Evolutionary conservation across 2,329 filamentous ascomycete genomes (phyloP), one percentile per base, ranked within the genome.

Genomic region (Cladosporium colombiae): DNA sequence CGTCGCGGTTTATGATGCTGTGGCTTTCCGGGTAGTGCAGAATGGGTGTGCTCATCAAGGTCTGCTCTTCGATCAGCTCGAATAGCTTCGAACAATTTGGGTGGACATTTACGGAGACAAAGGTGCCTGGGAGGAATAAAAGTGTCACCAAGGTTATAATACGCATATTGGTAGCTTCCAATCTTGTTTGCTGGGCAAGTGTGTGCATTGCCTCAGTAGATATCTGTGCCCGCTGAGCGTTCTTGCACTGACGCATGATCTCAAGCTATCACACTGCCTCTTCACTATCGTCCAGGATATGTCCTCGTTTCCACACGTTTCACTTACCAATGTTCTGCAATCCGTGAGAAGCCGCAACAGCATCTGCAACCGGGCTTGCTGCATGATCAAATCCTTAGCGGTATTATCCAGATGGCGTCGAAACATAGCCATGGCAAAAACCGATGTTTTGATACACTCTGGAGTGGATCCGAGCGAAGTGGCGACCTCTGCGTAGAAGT

Each of bases 51-150:
- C 77, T 79, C 77, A 81, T 79, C 50, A 81, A 73, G 5, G 78
- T 81, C 78, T 80, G 55, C 16, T 6, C 10, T 6, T 8, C 7
- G 21, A 16, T 63, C 37, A 58, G 27, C 21, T 16, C 18, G 10
- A 40, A 18, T 33, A 27, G 16, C 21, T 5, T n/a, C 23, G 49
- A 5, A n/a, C 21, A 16, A 3, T 21, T n/a, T 23, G 5, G 35
- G 40, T 5, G 6, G 49, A 59, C 23, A 71, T 77, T 70, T 73
- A 81, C 79, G 10, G 78, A 78, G 8, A 81, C 77, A 66, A 81
- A 81, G 0, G 79, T 81, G 1, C 75, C 79, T 2, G 79, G 79
- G 0, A 81, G 70, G 63, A 80, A 81, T 64, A 81, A 78, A 0
- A 81, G 65, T 0, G 79, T 80, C 1, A 81, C 79, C 0, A 78